Evolutionary conservation across 2,329 filamentous ascomycete genomes (phyloP).

Genomic region (Didymellaceae sp.): DNA sequence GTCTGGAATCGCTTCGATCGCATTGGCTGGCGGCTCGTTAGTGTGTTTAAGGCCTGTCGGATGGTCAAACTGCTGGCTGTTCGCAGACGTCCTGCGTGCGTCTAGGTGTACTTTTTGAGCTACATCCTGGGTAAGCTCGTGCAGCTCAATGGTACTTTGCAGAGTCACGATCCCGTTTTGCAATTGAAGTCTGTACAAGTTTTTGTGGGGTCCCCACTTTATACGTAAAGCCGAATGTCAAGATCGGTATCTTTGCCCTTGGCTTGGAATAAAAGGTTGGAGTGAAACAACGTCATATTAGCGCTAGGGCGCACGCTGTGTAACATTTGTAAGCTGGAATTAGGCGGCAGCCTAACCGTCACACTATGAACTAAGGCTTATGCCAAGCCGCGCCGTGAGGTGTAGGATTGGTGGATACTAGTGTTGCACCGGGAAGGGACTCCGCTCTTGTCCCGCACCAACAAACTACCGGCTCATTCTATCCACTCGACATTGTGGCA

Average conservation of each 20-base stretch:
- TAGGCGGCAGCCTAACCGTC: no score
- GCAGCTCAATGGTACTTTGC: neutral
- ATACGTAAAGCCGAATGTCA: neutral
- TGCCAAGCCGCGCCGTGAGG: no score
- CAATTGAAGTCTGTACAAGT: neutral
- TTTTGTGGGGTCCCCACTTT: neutral
- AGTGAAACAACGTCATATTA: no score
- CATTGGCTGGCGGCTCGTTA: neutral
- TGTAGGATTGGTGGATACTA: no score
- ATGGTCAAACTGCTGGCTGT: neutral
- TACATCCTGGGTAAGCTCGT: neutral
- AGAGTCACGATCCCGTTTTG: neutral
- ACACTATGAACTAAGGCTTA: no score
- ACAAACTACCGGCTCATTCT: no score
- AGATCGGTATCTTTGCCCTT: neutral
- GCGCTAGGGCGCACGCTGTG: no score
- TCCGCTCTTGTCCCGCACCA: no score
- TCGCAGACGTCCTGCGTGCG: neutral
- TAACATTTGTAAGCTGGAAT: no score
- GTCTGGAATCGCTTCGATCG: conserved; percentile 50
- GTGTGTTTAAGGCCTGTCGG: neutral
- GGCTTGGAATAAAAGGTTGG: neutral
- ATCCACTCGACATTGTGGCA: no score
- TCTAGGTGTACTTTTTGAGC: neutral
- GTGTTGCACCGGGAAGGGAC: no score